These are phyloP conservation scores for Microascus cirrosus DNA, from an alignment of 2,329 filamentous ascomycete species.

Conservation along the genomic window DNA sequence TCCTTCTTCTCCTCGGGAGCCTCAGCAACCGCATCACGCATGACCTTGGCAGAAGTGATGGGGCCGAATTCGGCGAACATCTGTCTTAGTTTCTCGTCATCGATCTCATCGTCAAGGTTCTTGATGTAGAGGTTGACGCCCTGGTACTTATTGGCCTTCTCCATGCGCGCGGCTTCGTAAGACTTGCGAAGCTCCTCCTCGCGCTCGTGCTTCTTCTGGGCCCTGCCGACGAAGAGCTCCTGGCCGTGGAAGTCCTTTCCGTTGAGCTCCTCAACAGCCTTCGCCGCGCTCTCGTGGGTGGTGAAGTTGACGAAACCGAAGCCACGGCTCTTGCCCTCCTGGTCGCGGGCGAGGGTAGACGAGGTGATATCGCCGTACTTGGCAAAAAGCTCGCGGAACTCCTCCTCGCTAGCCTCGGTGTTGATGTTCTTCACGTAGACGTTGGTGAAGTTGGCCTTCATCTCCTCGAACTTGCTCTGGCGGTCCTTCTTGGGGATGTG, in stretches of 20 bases:
- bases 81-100: slow-evolving; percentile 93
- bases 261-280: slow-evolving; percentile 86
- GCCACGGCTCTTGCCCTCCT: slow-evolving; percentile 85
- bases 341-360: slow-evolving; percentile 80
- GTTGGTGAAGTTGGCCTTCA: slow-evolving; percentile 99
- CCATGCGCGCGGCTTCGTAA: slow-evolving; percentile 91
- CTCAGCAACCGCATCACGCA: slow-evolving; percentile 67
- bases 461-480: slow-evolving; percentile 99
- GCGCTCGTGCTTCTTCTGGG: slow-evolving; percentile 99
- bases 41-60: slow-evolving; percentile 98
- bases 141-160: slow-evolving; percentile 99
- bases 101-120: slow-evolving; percentile 93
- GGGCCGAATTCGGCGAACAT: slow-evolving; percentile 86
- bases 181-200: slow-evolving; percentile 99
- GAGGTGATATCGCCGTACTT: slow-evolving; percentile 91
- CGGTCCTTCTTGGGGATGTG: slow-evolving; percentile 99
- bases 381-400: slow-evolving; percentile 90
- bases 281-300: slow-evolving; percentile 74
- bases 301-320: slow-evolving; percentile 96
- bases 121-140: slow-evolving; percentile 99
- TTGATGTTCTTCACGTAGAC: slow-evolving; percentile 99
- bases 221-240: slow-evolving; percentile 94
- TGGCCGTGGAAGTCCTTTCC: slow-evolving; percentile 86
- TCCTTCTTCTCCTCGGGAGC: slow-evolving; percentile 42
- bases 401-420: slow-evolving; percentile 73